A percentile compares a stretch with the other conserved stretches of the same genome.
These are phyloP conservation scores for Loxodes magnus DNA, from an alignment of 73 alveolate genomes.

Conservation along the genomic window DNA sequence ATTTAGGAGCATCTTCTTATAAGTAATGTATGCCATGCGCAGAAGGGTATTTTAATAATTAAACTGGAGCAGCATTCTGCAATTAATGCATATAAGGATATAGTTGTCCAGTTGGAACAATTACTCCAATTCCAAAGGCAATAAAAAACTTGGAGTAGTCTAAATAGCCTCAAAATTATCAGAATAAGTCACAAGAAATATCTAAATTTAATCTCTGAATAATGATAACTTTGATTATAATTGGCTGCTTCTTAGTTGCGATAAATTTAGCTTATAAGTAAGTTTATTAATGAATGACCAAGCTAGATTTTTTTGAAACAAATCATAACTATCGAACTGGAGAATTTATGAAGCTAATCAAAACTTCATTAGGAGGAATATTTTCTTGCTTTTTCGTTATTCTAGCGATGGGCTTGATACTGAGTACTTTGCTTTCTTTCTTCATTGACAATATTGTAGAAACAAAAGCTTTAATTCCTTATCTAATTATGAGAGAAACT, in stretches of 20 bases:
- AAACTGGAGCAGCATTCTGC: neutral
- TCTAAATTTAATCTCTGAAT: neutral
- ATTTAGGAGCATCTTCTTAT: neutral
- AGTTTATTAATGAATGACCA: neutral
- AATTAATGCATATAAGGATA: neutral
- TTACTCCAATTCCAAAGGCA: neutral
- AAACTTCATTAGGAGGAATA: constrained; percentile 9
- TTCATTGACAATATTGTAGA: constrained; percentile 3
- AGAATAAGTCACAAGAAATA: neutral
- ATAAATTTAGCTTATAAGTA: neutral
- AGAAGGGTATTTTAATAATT: neutral
- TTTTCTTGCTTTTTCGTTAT: neutral
- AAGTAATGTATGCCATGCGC: constrained; percentile 7
- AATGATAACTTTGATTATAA: neutral
- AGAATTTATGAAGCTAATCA: neutral
- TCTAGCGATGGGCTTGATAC: neutral
- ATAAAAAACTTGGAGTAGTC: neutral
- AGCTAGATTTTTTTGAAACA: constrained; percentile 3
- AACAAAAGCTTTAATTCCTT: constrained; percentile 10
- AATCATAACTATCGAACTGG: neutral
- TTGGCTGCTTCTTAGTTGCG: neutral
- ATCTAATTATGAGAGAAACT: neutral
- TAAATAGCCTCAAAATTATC: neutral
- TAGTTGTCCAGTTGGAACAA: neutral
- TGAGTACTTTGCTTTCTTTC: neutral